Evolutionary conservation across 129 eudicot species (phyloP).

Genomic region (Artemisia annua): DNA sequence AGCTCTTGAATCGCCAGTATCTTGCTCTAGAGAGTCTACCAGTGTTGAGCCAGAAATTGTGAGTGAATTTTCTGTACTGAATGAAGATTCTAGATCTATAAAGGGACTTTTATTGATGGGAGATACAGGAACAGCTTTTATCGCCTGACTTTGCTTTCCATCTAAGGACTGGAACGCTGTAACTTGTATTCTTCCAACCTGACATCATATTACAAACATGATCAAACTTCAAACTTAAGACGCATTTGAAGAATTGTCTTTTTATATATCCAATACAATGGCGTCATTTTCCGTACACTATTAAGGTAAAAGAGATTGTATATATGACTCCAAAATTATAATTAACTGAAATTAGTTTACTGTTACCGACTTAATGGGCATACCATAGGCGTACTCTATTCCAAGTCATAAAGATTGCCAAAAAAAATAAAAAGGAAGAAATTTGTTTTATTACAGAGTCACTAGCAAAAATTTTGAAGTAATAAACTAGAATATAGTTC

Average conservation of each 20-base stretch:
- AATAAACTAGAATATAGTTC: conserved; percentile 3
- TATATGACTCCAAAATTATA: too few relatives aligned
- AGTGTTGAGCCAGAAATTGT: conserved; percentile 49
- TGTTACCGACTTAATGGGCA: too few relatives aligned
- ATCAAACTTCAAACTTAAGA: conserved; percentile 4
- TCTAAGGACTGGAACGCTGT: conserved; percentile 94
- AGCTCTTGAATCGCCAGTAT: conserved; percentile 82
- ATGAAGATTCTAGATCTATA: conserved; percentile 70
- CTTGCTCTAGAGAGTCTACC: conserved; percentile 64
- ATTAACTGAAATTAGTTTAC: too few relatives aligned
- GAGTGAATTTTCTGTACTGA: conserved; percentile 57
- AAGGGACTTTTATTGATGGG: conserved; percentile 49
- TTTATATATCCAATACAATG: conserved; percentile 17
- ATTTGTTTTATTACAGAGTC: not conserved
- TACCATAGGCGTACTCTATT: not conserved
- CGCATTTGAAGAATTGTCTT: not conserved
- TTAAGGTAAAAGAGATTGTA: not conserved
- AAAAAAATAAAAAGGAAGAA: not conserved
- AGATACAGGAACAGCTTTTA: conserved; percentile 54
- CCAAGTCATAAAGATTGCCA: not conserved
- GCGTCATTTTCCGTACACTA: conserved; percentile 1
- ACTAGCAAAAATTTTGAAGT: not conserved
- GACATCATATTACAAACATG: conserved; percentile 18
- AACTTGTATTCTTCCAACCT: conserved; percentile 99
- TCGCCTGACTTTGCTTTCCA: conserved; percentile 65